Evolutionary conservation across 192 early-diverging fungal species (phyloP), one percentile per base, ranked within the genome.

Genomic region (Backusella westeae): DNA sequence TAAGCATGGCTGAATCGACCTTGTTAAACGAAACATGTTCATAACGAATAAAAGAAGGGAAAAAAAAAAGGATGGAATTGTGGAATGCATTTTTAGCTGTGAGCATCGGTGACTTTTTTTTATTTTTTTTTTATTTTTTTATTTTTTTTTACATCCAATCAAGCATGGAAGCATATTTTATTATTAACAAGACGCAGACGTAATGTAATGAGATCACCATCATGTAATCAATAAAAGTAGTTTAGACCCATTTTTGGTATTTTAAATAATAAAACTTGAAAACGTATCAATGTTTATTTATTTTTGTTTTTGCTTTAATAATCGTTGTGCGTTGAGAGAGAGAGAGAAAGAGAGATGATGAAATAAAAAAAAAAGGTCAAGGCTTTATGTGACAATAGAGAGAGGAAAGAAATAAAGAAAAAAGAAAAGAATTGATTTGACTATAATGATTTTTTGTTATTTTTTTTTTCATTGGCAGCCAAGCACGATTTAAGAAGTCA

Each of bases 401-500:
- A 26, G 41, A 71, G 41, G 38, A 36, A 69, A 6, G 39, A 34
- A 39, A 7, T 9, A n/a, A 23, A 69, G 8, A 7, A 9, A 67
- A 17, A 67, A 67, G 4, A 67, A n/a, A 39, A 10, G 10, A 39
- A 39, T 39, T 10, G 38, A 39, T 10, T 6, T 39, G 38, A 10
- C 8, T 39, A 39, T 8, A 39, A 39, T 39, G 38, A 39, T 39
- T 39, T 39, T 39, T 8, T 39, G 38, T 17, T 44, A 15, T 44
- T 44, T 49, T 9, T 56, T 56, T 21, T 9, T 26, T 56, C 8
- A 56, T 56, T 23, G 53, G 12, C 9, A 63, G 9, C 3, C 21
- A 63, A 63, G 21, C 32, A 32, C 32, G 21, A 21, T 29, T 68
- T 81, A 81, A 69, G 80, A 81, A 34, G 73, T 68, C 70, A 74